phyloP scores from a whole-genome alignment of 768 basidiomycete genomes.

The Lentinula boryana region DNA sequence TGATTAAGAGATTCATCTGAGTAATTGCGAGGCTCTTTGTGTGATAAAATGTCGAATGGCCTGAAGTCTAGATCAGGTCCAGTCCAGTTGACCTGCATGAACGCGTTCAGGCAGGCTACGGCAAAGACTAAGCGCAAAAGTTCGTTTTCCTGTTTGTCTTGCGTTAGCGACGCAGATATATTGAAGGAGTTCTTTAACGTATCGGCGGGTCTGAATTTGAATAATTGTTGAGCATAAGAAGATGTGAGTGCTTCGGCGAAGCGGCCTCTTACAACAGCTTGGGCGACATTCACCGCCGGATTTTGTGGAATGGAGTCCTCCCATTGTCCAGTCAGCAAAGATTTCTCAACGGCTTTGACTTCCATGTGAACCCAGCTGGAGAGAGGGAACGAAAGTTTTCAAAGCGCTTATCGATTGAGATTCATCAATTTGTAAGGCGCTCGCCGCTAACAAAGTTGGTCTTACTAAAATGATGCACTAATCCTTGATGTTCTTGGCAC shows the following conservation, averaged over 20 bases:
- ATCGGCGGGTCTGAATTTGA: constrained; percentile 23
- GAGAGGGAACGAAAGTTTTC: constrained; percentile 8
- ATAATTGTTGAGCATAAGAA: constrained; percentile 32
- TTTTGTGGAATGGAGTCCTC: constrained; percentile 16
- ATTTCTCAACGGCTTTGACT: constrained; percentile 40
- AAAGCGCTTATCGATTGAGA: constrained; percentile 7
- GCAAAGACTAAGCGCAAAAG: constrained; percentile 57
- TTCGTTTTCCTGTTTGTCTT: constrained; percentile 40
- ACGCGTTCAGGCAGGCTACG: constrained; percentile 81
- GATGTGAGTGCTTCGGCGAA: constrained; percentile 51
- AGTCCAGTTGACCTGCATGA: constrained; percentile 94
- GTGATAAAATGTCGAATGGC: constrained; percentile 32
- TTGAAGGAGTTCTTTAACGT: constrained; percentile 34
- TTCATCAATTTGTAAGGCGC: constrained; percentile 1
- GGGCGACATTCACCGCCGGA: constrained; percentile 33
- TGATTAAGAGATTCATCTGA: constrained; percentile 52
- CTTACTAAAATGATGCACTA: too few species aligned
- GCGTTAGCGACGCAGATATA: constrained; percentile 12
- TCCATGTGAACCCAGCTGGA: neutral
- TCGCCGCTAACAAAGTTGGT: too few species aligned
- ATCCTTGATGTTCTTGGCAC: too few species aligned
- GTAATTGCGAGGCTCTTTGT: constrained; percentile 13
- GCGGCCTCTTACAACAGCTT: constrained; percentile 52
- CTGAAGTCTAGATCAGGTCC: constrained; percentile 76
- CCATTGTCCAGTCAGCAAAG: constrained; percentile 49